Base-by-base conservation (phyloP, 371 early-diverging fungal species). In the Aphelidium insulamus region DNA sequence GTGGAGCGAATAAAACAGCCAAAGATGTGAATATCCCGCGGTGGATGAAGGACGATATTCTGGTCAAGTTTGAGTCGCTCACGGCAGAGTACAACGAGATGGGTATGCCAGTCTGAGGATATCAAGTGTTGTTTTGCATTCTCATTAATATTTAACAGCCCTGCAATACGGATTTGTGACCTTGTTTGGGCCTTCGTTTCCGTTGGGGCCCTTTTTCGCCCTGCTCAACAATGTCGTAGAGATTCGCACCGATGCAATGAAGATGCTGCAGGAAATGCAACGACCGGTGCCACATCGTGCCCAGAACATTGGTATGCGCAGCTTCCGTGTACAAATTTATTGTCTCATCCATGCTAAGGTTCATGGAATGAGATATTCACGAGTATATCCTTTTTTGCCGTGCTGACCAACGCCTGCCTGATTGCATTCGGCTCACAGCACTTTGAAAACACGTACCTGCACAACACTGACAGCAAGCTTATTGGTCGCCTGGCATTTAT, bases 81-180 rank as follows among this genome's bases (percentile, higher is more conserved):
- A 43, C 41, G 22, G 40, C 44, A 9, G 59, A 58, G 32, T 59
- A 57, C 29, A 36, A 49, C 3, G 48, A 52, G 34, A 32, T 55
- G 38, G 49, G 47, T 49, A 46, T 4, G 38, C 31, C 17, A 12
- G n/a, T 8, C 12, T 26, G 37, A 18, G 7, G 25, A 34, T n/a
- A 10, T 30, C 9, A 34, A 11, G 23, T 33, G 10, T 10, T 25
- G 18, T n/a, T 26, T 5, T 5, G 0, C n/a, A n/a, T 28, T 21
- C 9, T 16, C 11, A 41, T 15, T 27, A 0, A 36, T 33, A 22
- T 37, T 35, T 17, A 30, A 35, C 47, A 51, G 52, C 56, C 16
- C 41, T 64, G 8, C 70, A 72, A 46, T 69, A 66, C 48, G 73
- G 70, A 2, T 68, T 55, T 51, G 49, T 71, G 26, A 48, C 56